Conservation (phyloP, 2,329 filamentous ascomycete genomes). For the Thelonectria rubi region DNA sequence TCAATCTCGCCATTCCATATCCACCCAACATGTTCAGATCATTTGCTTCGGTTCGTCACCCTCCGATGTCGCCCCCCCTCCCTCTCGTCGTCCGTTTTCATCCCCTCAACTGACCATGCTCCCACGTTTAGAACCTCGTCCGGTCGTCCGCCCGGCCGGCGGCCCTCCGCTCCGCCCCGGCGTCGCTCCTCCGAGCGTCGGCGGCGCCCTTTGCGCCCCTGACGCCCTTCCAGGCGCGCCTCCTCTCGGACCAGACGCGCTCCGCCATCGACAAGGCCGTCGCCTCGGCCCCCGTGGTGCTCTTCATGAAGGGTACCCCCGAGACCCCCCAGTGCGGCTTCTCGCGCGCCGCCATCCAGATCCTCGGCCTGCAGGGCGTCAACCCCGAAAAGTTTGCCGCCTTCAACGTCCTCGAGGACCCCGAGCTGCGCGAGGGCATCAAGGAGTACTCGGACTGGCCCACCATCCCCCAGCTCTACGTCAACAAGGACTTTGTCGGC, state of each 20-base stretch:
- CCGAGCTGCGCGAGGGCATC: conserved; percentile 87
- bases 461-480: conserved; percentile 95
- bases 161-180: conserved; percentile 37
- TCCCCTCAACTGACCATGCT: neutral
- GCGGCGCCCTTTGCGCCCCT: conserved; percentile 36
- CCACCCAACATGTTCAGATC: conserved; percentile 41
- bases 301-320: conserved; percentile 99
- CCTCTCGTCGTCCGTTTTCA: neutral
- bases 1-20: conserved; percentile 27
- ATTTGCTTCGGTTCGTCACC: conserved; percentile 36
- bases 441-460: conserved; percentile 99
- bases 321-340: conserved; percentile 97
- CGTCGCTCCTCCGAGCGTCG: conserved; percentile 37
- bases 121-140: conserved; percentile 46
- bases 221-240: conserved; percentile 61
- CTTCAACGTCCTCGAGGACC: conserved; percentile 95
- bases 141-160: conserved; percentile 51
- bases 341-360: conserved; percentile 93
- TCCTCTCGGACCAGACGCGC: conserved; percentile 82
- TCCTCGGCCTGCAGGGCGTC: conserved; percentile 92
- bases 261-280: conserved; percentile 92
- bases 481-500: conserved; percentile 94
- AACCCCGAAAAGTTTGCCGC: conserved; percentile 97
- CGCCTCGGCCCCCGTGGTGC: conserved; percentile 85
- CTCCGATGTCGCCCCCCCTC: neutral